Base-by-base conservation (phyloP, 768 basidiomycete species). In the Tylopilus cervinicoccineus region DNA sequence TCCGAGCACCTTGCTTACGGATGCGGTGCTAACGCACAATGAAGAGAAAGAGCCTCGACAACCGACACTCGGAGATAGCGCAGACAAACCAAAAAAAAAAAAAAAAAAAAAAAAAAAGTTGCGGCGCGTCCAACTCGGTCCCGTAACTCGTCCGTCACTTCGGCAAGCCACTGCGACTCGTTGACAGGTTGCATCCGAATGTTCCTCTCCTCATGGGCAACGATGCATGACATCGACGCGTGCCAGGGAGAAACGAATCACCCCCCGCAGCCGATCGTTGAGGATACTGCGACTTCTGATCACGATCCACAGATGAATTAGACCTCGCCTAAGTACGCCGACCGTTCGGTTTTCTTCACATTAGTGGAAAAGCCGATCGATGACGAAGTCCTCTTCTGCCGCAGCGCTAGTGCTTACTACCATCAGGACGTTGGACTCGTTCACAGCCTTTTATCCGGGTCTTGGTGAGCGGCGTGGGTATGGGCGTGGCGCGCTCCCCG, bases 271-370 rank as follows among this genome's bases (percentile, higher is more conserved):
- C n/a, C 28, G 23, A 26, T 16, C 1, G 11, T 44, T 5, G 20
- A 23, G 13, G 20, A 14, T 17, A 13, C 41, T 47, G n/a, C 41
- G 43, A 40, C 22, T 11, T 26, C 27, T 17, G 32, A 32, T 32
- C 28, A 23, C 4, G 22, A 32, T 20, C 38, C 26, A 5, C 47
- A 16, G 13, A 31, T 50, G 22, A 14, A 55, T 55, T 55, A 57
- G 43, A 36, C 43, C 47, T 53, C 47, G 51, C 29, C 17, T n/a
- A 9, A 12, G 26, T 16, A 26, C 23, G 1, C 29, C 44, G 11
- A 13, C 10, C n/a, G 20, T 33, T 33, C 45, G 45, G 49, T 38
- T 19, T 38, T 32, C 42, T 49, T 28, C n/a, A n/a, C n/a, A n/a
- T n/a, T n/a, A n/a, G n/a, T n/a, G n/a, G n/a, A n/a, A n/a, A n/a